These are phyloP conservation scores for Amphirosellinia nigrospora DNA, from an alignment of 495 filamentous ascomycete species.

Conservation along the genomic window DNA sequence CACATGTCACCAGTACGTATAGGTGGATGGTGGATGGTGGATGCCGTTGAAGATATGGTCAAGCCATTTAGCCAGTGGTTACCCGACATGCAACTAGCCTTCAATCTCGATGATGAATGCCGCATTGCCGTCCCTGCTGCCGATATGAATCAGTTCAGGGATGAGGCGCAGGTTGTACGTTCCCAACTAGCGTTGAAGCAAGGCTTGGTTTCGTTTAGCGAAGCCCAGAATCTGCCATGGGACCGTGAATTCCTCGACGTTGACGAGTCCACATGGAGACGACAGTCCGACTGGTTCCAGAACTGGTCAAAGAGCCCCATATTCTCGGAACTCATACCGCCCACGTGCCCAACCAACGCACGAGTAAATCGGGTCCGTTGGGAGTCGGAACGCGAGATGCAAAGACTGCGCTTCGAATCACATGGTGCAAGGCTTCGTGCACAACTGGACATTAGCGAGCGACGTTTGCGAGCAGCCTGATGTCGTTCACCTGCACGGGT, in stretches of 20 bases:
- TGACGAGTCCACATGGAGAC: constrained; percentile 36
- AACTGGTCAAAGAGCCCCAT: constrained; percentile 38
- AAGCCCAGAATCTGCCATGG: constrained; percentile 32
- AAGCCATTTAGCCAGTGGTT: constrained; percentile 70
- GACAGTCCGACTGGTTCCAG: constrained; percentile 33
- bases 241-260: constrained; percentile 24
- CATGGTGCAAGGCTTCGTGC: constrained; percentile 67
- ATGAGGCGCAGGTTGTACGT: constrained; percentile 34
- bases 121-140: constrained; percentile 73
- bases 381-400: constrained; percentile 63
- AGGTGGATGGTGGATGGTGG: constrained; percentile 53
- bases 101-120: constrained; percentile 81
- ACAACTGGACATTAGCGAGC: constrained; percentile 66
- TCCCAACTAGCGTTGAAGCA: constrained; percentile 41
- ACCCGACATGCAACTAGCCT: constrained; percentile 81
- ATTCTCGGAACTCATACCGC: constrained; percentile 57
- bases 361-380: constrained; percentile 54
- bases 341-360: constrained; percentile 63
- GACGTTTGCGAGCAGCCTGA: constrained; percentile 83
- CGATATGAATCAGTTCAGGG: constrained; percentile 45
- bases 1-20: constrained; percentile 38
- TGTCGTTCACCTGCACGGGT: constrained; percentile 71
- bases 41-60: constrained; percentile 72
- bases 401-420: constrained; percentile 67
- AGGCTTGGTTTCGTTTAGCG: constrained; percentile 40